A percentile compares a stretch with the other conserved stretches of the same genome.
Evolutionary conservation across 805 yeast species (phyloP).

Genomic region (Allodekkera sacchari): DNA sequence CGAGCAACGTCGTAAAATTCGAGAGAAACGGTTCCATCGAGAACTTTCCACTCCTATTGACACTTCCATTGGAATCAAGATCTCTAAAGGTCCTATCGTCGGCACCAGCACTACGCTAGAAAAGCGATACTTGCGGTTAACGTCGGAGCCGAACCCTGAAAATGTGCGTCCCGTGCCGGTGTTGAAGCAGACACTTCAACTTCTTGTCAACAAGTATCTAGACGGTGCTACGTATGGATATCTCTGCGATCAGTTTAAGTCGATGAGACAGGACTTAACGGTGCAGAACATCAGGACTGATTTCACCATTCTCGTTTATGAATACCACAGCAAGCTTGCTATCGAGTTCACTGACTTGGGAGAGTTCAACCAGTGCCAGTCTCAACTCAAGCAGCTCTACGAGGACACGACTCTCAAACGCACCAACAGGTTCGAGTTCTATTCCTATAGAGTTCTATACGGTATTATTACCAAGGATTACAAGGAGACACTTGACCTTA

Average conservation of each 20-base stretch:
- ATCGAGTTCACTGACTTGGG: constrained; percentile 79
- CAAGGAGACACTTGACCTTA: constrained; percentile 42
- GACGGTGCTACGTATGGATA: constrained; percentile 58
- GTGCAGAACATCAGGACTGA: constrained; percentile 80
- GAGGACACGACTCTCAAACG: constrained; percentile 21
- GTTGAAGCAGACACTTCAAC: constrained; percentile 47
- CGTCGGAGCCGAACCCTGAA: constrained; percentile 86
- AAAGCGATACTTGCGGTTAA: constrained; percentile 72
- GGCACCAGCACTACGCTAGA: constrained; percentile 66
- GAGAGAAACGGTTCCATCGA: constrained; percentile 42
- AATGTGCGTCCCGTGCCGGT: constrained; percentile 67
- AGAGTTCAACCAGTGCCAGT: constrained; percentile 91
- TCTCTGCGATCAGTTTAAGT: constrained; percentile 82
- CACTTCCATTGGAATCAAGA: constrained; percentile 5
- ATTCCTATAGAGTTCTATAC: constrained; percentile 67
- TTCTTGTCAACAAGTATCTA: constrained; percentile 45
- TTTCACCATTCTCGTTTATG: constrained; percentile 74
- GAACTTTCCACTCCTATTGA: constrained; percentile 16
- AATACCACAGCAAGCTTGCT: constrained; percentile 81
- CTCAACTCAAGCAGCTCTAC: constrained; percentile 64
- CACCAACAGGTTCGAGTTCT: constrained; percentile 50
- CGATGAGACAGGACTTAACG: constrained; percentile 86
- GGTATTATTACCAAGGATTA: constrained; percentile 64
- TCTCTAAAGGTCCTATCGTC: constrained; percentile 25
- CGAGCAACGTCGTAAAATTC: constrained; percentile 29